A percentile compares a stretch with the other conserved stretches of the same genome.
Conservation (phyloP, 129 eudicot species). For the Flaveria ramosissima region DNA sequence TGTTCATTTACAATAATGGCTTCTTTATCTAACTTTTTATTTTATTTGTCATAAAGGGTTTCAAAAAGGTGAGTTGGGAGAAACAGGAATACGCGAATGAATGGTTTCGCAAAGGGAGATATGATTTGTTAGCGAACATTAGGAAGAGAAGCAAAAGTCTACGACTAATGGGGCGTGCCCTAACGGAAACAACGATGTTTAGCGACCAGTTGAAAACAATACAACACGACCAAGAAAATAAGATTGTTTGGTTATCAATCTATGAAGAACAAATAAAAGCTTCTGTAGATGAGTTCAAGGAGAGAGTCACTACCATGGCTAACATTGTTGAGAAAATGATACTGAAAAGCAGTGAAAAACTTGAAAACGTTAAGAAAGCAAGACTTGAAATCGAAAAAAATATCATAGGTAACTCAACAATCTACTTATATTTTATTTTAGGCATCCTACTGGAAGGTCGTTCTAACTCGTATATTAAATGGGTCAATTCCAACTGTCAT, state of each 20-base stretch:
- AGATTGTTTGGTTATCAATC: slow-evolving; percentile 5
- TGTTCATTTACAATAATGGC: background rate
- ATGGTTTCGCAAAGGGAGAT: slow-evolving; percentile 27
- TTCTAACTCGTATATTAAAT: too few species aligned
- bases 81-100: slow-evolving; percentile 31
- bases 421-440: background rate
- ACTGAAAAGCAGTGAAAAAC: background rate
- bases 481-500: too few species aligned
- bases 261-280: slow-evolving; percentile 20
- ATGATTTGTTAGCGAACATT: slow-evolving; percentile 19
- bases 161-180: background rate
- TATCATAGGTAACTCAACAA: background rate
- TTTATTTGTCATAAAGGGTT: slow-evolving; percentile 15
- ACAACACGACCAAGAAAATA: slow-evolving; percentile 24
- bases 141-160: slow-evolving; percentile 17
- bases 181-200: slow-evolving; percentile 10
- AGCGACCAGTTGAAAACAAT: slow-evolving; percentile 13
- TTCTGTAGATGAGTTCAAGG: background rate
- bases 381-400: background rate
- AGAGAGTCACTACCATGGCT: slow-evolving; percentile 8
- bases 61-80: slow-evolving; percentile 26
- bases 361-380: slow-evolving; percentile 16
- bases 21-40: background rate
- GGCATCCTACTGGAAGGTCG: too few species aligned
- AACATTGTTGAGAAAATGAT: slow-evolving; percentile 23